A percentile compares a stretch with the other conserved stretches of the same genome.
These are phyloP conservation scores for Thozetella sp. DNA, from an alignment of 495 filamentous ascomycete genomes.

Conservation along the genomic window DNA sequence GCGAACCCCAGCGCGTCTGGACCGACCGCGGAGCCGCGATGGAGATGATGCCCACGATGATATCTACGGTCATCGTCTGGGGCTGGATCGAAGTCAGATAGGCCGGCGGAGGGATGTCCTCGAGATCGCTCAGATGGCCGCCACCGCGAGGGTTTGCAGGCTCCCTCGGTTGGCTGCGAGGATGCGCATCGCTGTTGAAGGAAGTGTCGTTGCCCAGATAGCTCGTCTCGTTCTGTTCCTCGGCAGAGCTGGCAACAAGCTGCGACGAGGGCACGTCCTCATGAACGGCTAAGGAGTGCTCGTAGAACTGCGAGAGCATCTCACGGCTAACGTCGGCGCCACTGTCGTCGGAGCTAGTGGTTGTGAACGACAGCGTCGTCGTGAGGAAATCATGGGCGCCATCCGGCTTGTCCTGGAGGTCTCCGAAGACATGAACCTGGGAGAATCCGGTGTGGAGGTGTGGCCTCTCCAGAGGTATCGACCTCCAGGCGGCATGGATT, in stretches of 20 bases:
- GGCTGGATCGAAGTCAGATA: constrained; percentile 71
- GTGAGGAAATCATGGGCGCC: constrained; percentile 52
- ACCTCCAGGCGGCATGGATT: constrained; percentile 44
- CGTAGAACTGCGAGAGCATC: constrained; percentile 62
- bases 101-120: constrained; percentile 68
- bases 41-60: constrained; percentile 78
- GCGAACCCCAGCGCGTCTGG: constrained; percentile 51
- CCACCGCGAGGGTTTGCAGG: constrained; percentile 15
- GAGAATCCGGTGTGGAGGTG: constrained; percentile 41
- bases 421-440: constrained; percentile 42
- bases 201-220: constrained; percentile 12
- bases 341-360: constrained; percentile 16
- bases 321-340: constrained; percentile 21
- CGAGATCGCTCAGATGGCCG: constrained; percentile 61
- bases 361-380: constrained; percentile 33
- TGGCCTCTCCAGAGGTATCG: constrained; percentile 37
- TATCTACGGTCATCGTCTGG: constrained; percentile 76
- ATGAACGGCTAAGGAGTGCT: constrained; percentile 71
- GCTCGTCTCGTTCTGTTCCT: too few relatives aligned
- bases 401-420: constrained; percentile 12
- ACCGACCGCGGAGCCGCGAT: constrained; percentile 64
- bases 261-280: constrained; percentile 56
- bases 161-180: constrained; percentile 4
- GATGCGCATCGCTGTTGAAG: background rate
- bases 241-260: constrained; percentile 22